These are phyloP conservation scores for Nevesoporus exiguus DNA, from an alignment of 768 basidiomycete species.

Conservation along the genomic window DNA sequence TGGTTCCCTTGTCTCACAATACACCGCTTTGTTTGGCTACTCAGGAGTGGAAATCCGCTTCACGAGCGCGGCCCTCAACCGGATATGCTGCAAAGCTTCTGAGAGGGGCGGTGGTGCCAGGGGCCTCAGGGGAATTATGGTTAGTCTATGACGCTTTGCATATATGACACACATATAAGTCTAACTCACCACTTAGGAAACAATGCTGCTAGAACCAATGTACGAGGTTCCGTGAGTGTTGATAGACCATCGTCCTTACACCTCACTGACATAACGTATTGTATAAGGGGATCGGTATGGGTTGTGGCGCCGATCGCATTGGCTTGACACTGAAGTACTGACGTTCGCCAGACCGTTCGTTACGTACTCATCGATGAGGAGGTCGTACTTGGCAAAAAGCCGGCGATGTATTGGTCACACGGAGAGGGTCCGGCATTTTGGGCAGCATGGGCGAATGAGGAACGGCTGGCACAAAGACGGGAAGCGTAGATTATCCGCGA, in stretches of 20 bases:
- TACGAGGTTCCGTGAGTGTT: conserved; percentile 82
- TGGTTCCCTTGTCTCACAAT: conserved; percentile 89
- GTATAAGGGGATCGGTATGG: conserved; percentile 64
- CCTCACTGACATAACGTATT: conserved; percentile 1
- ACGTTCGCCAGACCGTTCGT: conserved; percentile 54
- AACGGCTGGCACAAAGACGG: conserved; percentile 31
- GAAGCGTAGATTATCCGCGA: conserved; percentile 9
- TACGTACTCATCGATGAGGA: conserved; percentile 79
- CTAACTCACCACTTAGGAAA: conserved; percentile 49
- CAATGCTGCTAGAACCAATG: conserved; percentile 83
- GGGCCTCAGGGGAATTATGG: conserved; percentile 87
- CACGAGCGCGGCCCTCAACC: conserved; percentile 74
- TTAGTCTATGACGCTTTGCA: conserved; percentile 27
- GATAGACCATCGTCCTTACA: conserved; percentile 1
- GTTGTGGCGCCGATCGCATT: neutral
- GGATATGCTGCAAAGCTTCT: conserved; percentile 74
- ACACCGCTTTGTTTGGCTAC: conserved; percentile 76
- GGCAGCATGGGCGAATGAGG: conserved; percentile 74
- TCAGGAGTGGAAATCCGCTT: conserved; percentile 87
- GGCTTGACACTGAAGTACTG: conserved; percentile 8
- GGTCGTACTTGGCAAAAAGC: conserved; percentile 59
- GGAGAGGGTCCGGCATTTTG: conserved; percentile 68
- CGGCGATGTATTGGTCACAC: conserved; percentile 73
- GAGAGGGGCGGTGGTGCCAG: conserved; percentile 88
- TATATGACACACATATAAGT: neutral